These are phyloP conservation scores for Suillus americanus DNA, from an alignment of 768 basidiomycete species.

Conservation along the genomic window DNA sequence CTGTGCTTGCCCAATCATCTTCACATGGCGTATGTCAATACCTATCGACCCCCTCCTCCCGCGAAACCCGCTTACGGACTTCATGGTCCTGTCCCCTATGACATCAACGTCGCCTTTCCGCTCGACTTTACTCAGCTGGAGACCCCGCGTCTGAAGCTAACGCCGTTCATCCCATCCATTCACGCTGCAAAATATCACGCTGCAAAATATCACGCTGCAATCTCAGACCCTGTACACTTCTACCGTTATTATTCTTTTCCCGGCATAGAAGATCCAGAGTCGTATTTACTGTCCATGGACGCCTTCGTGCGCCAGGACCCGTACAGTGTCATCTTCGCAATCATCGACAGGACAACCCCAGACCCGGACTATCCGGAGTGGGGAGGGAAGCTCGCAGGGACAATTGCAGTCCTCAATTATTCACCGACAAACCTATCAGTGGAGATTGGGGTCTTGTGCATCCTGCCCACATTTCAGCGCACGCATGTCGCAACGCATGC, in stretches of 20 bases:
- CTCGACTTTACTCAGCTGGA: constrained; percentile 32
- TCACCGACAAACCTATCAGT: constrained; percentile 27
- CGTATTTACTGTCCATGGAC: constrained; percentile 14
- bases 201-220: constrained; percentile 27
- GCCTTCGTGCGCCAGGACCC: constrained; percentile 17
- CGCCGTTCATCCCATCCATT: constrained; percentile 38
- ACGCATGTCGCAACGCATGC: constrained; percentile 45
- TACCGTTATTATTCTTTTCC: constrained; percentile 13
- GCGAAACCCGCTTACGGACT: constrained; percentile 2
- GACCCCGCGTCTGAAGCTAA: constrained; percentile 37
- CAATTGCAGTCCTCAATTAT: constrained; percentile 37
- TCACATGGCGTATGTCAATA: constrained; percentile 4
- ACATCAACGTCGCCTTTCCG: constrained; percentile 40
- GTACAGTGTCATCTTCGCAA: constrained; percentile 28
- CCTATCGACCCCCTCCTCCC: constrained; percentile 5
- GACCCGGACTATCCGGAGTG: constrained; percentile 4
- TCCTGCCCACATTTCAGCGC: constrained; percentile 39
- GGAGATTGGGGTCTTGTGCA: constrained; percentile 40
- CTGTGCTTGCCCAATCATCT: background rate
- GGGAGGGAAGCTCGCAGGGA: constrained; percentile 36
- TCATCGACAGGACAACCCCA: constrained; percentile 32
- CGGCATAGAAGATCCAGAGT: constrained; percentile 8
- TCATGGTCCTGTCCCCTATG: constrained; percentile 28
- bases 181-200: constrained; percentile 34
- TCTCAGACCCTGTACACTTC: constrained; percentile 8